Base-by-base conservation (phyloP, 371 early-diverging fungal genomes). In the Lichtheimia hyalospora region DNA sequence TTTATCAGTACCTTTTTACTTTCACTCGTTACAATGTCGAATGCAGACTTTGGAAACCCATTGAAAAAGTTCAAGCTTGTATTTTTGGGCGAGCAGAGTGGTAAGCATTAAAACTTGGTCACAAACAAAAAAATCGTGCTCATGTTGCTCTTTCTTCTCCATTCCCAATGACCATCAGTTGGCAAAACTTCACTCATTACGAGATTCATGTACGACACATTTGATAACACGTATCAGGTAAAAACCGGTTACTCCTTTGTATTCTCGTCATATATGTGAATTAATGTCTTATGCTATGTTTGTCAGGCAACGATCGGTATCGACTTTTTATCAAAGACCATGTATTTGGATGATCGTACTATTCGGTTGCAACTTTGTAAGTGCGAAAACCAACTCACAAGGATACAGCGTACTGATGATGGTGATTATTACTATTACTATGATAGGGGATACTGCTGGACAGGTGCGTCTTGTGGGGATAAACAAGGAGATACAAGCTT, bases 121-220 rank as follows among this genome's bases (percentile, higher is more conserved):
- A 46, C 46, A 46, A 46, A 2, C 10, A 5, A 27, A 13, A 21
- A 25, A 25, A 5, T n/a, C 27, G n/a, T 14, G 18, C 15, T 27
- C 28, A 18, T 43, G 20, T 55, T 27, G 13, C 34, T 34, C 10
- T 34, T 10, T 34, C 10, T 8, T 10, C 10, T 2, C 34, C 6
- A 8, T 34, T 34, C 34, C 6, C 34, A 1, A 8, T 8, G 6
- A 10, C 34, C 34, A 34, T 34, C 52, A 94, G 99, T 99, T 39
- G 99, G 99, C 44, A 99, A 99, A 71, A 99, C 99, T 1, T 97
- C 98, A 1, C 86, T 99, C 54, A 98, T 99, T 64, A 98, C 99
- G 16, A 89, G 97, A 27, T 98, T 98, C 74, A 97, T 98, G 98
- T 97, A 98, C 69, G 98, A 97, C 70, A 96, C 96, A 10, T 98